These are phyloP conservation scores for Paraglomus brasilianum DNA, from an alignment of 192 early-diverging fungal genomes.

Conservation along the genomic window DNA sequence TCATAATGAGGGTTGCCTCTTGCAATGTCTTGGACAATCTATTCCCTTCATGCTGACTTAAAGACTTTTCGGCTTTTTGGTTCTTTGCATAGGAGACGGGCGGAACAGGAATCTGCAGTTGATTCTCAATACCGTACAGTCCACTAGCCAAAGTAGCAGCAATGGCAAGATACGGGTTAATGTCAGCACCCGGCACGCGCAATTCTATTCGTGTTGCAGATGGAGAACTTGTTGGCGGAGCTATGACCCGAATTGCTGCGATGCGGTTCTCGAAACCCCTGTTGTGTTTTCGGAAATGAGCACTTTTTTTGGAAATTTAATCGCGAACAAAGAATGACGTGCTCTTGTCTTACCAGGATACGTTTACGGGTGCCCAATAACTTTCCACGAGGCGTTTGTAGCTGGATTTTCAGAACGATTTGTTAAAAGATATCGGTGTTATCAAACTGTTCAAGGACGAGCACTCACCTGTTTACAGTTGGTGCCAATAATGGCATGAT, in stretches of 20 bases:
- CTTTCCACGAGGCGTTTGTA: constrained; percentile 83
- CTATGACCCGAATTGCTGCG: constrained; percentile 71
- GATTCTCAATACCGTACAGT: constrained; percentile 64
- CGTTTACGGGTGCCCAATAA: constrained; percentile 82
- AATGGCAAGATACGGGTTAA: constrained; percentile 75
- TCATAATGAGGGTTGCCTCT: constrained; percentile 69
- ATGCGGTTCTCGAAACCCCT: constrained; percentile 70
- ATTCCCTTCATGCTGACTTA: constrained; percentile 33
- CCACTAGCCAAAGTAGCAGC: constrained; percentile 72
- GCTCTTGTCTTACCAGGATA: constrained; percentile 50
- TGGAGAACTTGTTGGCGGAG: constrained; percentile 65
- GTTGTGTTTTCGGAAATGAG: too few species aligned
- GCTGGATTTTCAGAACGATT: constrained; percentile 25
- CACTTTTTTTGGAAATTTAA: too few species aligned
- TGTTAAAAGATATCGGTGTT: background rate
- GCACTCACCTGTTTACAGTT: constrained; percentile 65
- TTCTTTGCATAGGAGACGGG: constrained; percentile 30
- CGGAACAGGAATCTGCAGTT: constrained; percentile 49
- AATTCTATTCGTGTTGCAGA: constrained; percentile 73
- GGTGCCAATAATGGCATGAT: constrained; percentile 74
- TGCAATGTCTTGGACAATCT: constrained; percentile 58
- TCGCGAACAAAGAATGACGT: too few species aligned
- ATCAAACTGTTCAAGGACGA: too few species aligned
- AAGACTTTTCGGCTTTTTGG: constrained; percentile 14
- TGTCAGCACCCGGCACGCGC: constrained; percentile 80